These are phyloP conservation scores for Ophiostoma montium DNA, from an alignment of 2,329 filamentous ascomycete species.

Conservation along the genomic window DNA sequence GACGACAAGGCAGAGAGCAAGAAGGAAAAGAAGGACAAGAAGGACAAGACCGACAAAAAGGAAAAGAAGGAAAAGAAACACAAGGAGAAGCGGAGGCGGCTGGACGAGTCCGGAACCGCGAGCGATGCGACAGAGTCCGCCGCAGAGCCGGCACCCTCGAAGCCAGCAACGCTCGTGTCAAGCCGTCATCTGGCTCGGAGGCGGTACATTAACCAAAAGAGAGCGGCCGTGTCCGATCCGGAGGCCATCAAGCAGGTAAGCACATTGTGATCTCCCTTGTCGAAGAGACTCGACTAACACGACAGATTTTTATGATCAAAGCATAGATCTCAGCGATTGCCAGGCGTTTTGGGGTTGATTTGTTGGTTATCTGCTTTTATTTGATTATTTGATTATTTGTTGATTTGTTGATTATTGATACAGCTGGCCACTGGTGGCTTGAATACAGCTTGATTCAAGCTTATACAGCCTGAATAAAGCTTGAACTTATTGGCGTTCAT, in stretches of 20 bases:
- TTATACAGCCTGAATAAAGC: too few relatives aligned
- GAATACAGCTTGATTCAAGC: too few relatives aligned
- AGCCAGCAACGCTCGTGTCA: conserved; percentile 21
- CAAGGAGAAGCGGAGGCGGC: conserved; percentile 15
- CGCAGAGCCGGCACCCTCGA: conserved; percentile 26
- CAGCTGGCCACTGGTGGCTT: too few relatives aligned
- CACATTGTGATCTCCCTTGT: neutral
- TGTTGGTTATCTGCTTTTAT: neutral
- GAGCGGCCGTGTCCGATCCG: conserved; percentile 65
- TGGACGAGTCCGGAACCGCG: conserved; percentile 20
- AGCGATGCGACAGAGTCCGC: conserved; percentile 20
- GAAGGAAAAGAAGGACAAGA: conserved; percentile 20
- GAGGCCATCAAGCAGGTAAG: conserved; percentile 74
- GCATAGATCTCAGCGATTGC: conserved; percentile 7
- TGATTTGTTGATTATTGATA: neutral
- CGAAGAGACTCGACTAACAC: neutral
- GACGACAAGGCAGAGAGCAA: conserved; percentile 15
- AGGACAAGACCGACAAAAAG: conserved; percentile 24
- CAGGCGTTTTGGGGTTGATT: neutral
- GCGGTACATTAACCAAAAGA: conserved; percentile 80
- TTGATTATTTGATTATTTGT: neutral
- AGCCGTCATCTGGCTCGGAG: conserved; percentile 62
- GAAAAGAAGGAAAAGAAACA: conserved; percentile 16
- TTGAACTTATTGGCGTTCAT: too few relatives aligned
- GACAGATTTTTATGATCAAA: conserved; percentile 14